phyloP scores from a whole-genome alignment of 331 rosid genomes.

The Stylosanthes scabra region DNA sequence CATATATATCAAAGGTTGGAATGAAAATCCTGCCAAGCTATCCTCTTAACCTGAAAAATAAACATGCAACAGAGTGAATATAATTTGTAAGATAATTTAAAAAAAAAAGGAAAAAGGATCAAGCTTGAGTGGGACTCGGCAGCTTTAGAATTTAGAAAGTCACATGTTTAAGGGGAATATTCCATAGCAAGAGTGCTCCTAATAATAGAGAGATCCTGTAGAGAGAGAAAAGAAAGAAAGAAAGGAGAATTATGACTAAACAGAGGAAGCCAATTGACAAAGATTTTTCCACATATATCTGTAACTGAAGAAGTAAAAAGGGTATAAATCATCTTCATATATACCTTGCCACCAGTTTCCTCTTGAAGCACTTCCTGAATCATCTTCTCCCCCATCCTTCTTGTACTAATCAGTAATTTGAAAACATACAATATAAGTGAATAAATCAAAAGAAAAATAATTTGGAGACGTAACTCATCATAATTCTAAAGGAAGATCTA shows the following conservation, averaged over 20 bases:
- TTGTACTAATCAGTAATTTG: conserved; percentile 49
- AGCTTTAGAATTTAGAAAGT: not conserved
- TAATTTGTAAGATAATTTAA: too few species aligned
- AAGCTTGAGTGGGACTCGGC: not conserved
- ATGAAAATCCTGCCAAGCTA: conserved; percentile 51
- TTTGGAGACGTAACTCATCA: too few species aligned
- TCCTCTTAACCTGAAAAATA: conserved; percentile 61
- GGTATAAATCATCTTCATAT: too few species aligned
- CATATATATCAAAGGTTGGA: too few species aligned
- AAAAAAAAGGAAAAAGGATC: too few species aligned
- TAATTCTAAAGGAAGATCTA: too few species aligned
- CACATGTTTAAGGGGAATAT: conserved; percentile 53
- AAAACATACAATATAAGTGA: not conserved
- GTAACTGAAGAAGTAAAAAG: too few species aligned
- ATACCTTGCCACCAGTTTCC: conserved; percentile 99
- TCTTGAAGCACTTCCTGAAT: conserved; percentile 82
- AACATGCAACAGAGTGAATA: conserved; percentile 16
- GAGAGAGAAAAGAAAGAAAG: conserved; percentile 21
- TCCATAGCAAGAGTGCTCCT: conserved; percentile 46
- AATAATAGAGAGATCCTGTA: conserved; percentile 90
- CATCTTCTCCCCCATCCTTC: conserved; percentile 83
- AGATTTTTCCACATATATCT: not conserved
- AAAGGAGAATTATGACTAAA: not conserved
- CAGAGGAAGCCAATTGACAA: conserved; percentile 1
- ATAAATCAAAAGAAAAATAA: too few species aligned